phyloP scores from a whole-genome alignment of 225 moss, liverwort and hornwort genomes.

The Rhytidiadelphus loreus region DNA sequence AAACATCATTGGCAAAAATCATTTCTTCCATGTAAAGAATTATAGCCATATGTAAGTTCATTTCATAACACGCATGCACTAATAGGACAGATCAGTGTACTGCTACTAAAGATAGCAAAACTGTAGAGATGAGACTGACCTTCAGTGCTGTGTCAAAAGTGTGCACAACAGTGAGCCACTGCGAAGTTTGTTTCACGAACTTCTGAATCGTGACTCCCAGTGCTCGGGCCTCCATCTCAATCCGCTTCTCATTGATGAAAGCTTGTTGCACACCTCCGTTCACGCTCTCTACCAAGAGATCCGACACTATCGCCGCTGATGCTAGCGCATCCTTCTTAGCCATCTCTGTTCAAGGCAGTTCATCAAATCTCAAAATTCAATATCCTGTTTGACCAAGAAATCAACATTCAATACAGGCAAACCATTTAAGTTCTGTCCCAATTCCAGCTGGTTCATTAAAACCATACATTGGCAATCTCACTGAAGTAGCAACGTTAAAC shows the following conservation, averaged over 20 bases:
- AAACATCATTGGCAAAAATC: no score
- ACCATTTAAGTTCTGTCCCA: not conserved
- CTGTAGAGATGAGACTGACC: constrained; percentile 12
- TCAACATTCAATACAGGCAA: not conserved
- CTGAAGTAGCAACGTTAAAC: not conserved
- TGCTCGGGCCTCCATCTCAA: constrained; percentile 75
- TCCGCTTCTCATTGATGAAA: constrained; percentile 70
- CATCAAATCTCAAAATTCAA: not conserved
- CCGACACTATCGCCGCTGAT: constrained; percentile 47
- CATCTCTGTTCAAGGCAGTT: constrained; percentile 27
- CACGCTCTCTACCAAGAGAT: constrained; percentile 63
- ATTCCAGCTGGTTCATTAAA: not conserved
- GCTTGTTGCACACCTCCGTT: constrained; percentile 86
- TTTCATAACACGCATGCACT: not conserved
- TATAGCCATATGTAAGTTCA: not conserved
- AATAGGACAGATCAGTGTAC: not conserved
- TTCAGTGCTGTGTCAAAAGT: constrained; percentile 72
- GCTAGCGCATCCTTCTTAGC: constrained; percentile 61
- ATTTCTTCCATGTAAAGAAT: no score
- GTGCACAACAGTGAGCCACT: constrained; percentile 70
- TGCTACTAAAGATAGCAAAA: not conserved
- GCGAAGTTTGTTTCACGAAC: constrained; percentile 54
- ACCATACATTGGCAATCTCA: not conserved
- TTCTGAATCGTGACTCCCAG: constrained; percentile 68
- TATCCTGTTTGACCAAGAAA: not conserved